Evolutionary conservation across 306 rosid species (phyloP).

Genomic region (Phaseolus lunatus): DNA sequence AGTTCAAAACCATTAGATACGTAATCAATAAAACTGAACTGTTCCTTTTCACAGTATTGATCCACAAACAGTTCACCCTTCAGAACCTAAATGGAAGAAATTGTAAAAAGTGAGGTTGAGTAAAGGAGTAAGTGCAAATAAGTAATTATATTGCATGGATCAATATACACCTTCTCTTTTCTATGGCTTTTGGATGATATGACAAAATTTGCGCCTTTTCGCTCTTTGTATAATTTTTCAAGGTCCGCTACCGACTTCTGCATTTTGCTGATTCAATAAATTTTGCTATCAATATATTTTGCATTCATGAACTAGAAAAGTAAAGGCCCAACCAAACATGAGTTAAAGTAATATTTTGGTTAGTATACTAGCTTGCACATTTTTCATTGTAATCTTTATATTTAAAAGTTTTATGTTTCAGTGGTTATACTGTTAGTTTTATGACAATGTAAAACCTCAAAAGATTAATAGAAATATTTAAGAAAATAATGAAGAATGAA

Average conservation of each 20-base stretch:
- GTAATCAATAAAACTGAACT: conserved; percentile 82
- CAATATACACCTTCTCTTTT: conserved; percentile 66
- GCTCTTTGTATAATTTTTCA: conserved; percentile 63
- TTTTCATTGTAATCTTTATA: too few species aligned
- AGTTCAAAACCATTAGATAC: conserved; percentile 88
- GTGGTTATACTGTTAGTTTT: too few species aligned
- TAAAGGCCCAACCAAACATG: neutral
- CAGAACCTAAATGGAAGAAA: conserved; percentile 53
- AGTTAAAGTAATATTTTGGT: neutral
- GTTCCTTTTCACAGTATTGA: conserved; percentile 67
- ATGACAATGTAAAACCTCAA: neutral
- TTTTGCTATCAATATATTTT: conserved; percentile 31
- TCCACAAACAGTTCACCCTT: conserved; percentile 90
- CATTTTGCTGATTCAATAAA: conserved; percentile 59
- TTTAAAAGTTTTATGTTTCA: too few species aligned
- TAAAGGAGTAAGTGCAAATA: neutral
- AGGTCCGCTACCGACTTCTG: conserved; percentile 75
- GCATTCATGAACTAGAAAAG: neutral
- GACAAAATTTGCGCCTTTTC: conserved; percentile 56
- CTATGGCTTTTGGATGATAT: conserved; percentile 54
- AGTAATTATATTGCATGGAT: conserved; percentile 3
- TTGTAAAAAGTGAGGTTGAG: conserved; percentile 27
- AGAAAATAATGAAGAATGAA: too few species aligned
- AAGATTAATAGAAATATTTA: too few species aligned
- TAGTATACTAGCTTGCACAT: too few species aligned